phyloP scores from a whole-genome alignment of 2,329 filamentous ascomycete species.

The Septoria linicola region DNA sequence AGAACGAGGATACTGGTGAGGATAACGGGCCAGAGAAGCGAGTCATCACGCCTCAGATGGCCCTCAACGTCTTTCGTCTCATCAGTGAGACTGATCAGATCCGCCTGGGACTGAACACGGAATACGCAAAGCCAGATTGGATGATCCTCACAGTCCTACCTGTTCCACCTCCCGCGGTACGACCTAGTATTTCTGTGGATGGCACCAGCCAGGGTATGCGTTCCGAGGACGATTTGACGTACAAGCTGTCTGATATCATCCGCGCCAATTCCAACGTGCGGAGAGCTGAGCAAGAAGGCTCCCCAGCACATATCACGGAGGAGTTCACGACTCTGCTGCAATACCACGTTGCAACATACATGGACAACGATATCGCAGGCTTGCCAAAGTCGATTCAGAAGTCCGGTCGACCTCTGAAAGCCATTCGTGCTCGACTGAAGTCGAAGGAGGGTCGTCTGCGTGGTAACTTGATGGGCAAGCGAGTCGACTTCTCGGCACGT shows the following conservation, averaged over 20 bases:
- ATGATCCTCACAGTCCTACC: slow-evolving; percentile 95
- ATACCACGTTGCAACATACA: slow-evolving; percentile 97
- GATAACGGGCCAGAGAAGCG: slow-evolving; percentile 74
- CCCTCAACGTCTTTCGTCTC: slow-evolving; percentile 79
- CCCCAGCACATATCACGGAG: slow-evolving; percentile 82
- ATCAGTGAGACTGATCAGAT: slow-evolving; percentile 78
- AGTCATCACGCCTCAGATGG: slow-evolving; percentile 77
- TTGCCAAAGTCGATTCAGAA: slow-evolving; percentile 94
- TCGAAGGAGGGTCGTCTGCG: slow-evolving; percentile 97
- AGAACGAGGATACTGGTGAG: slow-evolving; percentile 68
- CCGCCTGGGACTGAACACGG: slow-evolving; percentile 86
- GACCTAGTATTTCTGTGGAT: slow-evolving; percentile 95
- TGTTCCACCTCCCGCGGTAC: slow-evolving; percentile 91
- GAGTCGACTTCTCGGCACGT: slow-evolving; percentile 98
- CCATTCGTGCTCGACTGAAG: slow-evolving; percentile 94
- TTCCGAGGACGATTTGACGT: slow-evolving; percentile 98
- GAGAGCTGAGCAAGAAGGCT: slow-evolving; percentile 85
- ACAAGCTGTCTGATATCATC: slow-evolving; percentile 98
- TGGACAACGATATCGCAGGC: slow-evolving; percentile 99
- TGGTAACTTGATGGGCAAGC: slow-evolving; percentile 99
- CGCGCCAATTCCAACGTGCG: slow-evolving; percentile 94
- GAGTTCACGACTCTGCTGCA: slow-evolving; percentile 92
- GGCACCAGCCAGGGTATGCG: slow-evolving; percentile 88
- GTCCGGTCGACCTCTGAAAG: slow-evolving; percentile 93
- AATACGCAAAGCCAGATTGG: slow-evolving; percentile 97